Evolutionary conservation across 1,139 yeast genomes (phyloP), one percentile per base, ranked within the genome.

Genomic region (Yamadazyma blattariae): DNA sequence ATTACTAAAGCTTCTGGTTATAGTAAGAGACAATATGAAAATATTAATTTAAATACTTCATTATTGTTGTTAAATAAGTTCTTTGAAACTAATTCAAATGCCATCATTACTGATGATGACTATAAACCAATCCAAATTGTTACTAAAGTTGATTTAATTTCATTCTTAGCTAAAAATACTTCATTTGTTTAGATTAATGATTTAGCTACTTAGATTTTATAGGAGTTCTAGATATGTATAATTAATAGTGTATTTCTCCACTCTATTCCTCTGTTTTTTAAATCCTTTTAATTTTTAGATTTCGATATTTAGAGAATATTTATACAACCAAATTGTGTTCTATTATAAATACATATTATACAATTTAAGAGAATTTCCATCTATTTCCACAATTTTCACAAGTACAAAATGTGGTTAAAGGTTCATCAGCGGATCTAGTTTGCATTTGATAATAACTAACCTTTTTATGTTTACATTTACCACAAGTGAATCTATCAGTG

Each of bases 361-460:
- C 19, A 17, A 9, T 24, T 42, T 52, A 83, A 15, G 92, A 83
- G 57, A 90, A 90, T 63, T 92, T 90, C 97, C 97, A 92, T 62
- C 97, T 78, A 57, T 92, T 88, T 47, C 97, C 97, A 70, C 98
- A 92, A 49, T 82, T 86, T 55, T 90, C 97, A 68, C 97, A 92
- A 2, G 97, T 90, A 68, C 97, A 92, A 58, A 92, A 92, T 2
- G 98, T 92, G 7, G 98, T 92, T 55, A 92, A 76, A 41, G 98
- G 98, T 63, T 92, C 98, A 77, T 92, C 98, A 18, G 98, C 98
- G 39, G 96, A 86, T 61, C 98, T 74, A 26, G 98, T 92, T 70
- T 92, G 98, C 85, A 92, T 77, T 67, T 92, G 98, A 63, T 89
- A 92, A 60, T 92, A 92, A 50, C 96, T 86, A 25, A 92, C 98